Evolutionary conservation across 352 stramenopile species (phyloP).

Genomic region (Globisporangium iwayamae): DNA sequence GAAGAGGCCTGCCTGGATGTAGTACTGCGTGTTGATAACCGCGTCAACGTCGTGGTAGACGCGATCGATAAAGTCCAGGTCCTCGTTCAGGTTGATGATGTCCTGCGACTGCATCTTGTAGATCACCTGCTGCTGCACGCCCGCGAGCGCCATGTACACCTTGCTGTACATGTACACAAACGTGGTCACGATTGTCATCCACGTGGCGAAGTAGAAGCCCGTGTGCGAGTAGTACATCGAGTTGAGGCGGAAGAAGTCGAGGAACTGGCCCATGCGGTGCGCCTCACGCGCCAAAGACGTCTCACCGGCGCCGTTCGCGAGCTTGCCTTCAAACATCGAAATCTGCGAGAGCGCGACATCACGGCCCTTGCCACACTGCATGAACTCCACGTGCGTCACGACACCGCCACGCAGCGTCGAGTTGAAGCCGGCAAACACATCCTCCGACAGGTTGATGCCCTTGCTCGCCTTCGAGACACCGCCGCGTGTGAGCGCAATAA

Average conservation of each 20-base stretch:
- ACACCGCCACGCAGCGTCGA: slow-evolving; percentile 69
- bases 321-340: slow-evolving; percentile 85
- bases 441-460: slow-evolving; percentile 83
- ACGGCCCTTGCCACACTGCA: slow-evolving; percentile 84
- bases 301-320: slow-evolving; percentile 79
- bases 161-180: slow-evolving; percentile 88
- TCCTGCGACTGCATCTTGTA: slow-evolving; percentile 72
- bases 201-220: slow-evolving; percentile 83
- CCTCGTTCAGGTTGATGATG: slow-evolving; percentile 63
- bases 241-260: slow-evolving; percentile 85
- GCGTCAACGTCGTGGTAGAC: slow-evolving; percentile 58
- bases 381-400: slow-evolving; percentile 82
- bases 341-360: slow-evolving; percentile 85
- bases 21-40: slow-evolving; percentile 83
- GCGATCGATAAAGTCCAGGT: slow-evolving; percentile 51
- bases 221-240: slow-evolving; percentile 89
- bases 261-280: slow-evolving; percentile 82
- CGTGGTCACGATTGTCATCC: slow-evolving; percentile 86
- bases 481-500: slow-evolving; percentile 67
- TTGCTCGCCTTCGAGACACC: slow-evolving; percentile 80
- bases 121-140: slow-evolving; percentile 68
- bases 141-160: slow-evolving; percentile 72
- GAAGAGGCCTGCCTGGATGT: slow-evolving; percentile 80
- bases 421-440: slow-evolving; percentile 86
- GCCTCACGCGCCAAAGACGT: slow-evolving; percentile 74